Base-by-base conservation (phyloP, 805 yeast species). In the Yarrowia osloensis region DNA sequence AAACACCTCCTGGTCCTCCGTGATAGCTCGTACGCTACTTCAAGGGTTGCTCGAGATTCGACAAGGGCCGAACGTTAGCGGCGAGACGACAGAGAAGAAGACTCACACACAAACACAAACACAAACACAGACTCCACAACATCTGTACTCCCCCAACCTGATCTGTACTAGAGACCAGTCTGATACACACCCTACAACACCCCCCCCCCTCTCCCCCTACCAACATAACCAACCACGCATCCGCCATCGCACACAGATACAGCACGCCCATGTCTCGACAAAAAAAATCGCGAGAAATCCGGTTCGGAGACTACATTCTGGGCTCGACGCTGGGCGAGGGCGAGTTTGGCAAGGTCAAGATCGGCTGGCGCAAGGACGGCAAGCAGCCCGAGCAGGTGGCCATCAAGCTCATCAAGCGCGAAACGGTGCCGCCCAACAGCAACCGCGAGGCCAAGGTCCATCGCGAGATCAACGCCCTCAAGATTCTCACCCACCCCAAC, bases 271-370 rank as follows among this genome's bases (percentile, higher is more conserved):
- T 55, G 63, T 46, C 54, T 2, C 39, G 29, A 9, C 39, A 21
- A 21, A 61, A 61, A 33, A 61, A 61, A 19, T 57, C 65, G 61
- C 76, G 76, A 17, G 76, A 77, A 63, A 68, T 73, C 49, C 84
- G 96, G 44, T 93, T 95, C 75, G 99, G 99, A 28, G 87, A 90
- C 15, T 95, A 93, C 74, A 85, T 90, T 24, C 82, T 95, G 8
- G 99, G 98, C 2, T 88, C 96, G 15, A 94, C 99, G 0, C 80
- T 95, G 15, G 99, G 99, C 37, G 97, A 95, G 78, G 99, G 99
- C 59, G 99, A 95, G 75, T 95, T 95, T 77, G 99, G 99, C 68
- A 94, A 95, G 77, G 99, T 95, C 68, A 95, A 94, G 76, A 81
- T 95, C 24, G 98, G 98, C 15, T 94, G 98, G 98, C 83, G 96